These are phyloP conservation scores for Colletotrichum viniferum DNA, from an alignment of 2,329 filamentous ascomycete species.

Conservation along the genomic window DNA sequence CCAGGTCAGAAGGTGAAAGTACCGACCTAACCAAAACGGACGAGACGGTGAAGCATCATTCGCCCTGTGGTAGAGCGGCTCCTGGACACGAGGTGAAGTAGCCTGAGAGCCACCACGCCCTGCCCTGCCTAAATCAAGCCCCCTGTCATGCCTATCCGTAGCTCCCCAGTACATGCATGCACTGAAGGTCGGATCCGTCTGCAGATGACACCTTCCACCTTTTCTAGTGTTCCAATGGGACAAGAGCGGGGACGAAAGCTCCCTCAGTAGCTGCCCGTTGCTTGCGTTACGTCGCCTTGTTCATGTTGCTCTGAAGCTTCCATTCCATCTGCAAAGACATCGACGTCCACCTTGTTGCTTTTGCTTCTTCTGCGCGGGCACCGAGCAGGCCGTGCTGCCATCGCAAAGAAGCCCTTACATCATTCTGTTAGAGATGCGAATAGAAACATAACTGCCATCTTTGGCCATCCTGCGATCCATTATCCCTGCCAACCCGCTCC, in stretches of 20 bases:
- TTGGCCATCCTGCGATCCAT: conserved; percentile 7
- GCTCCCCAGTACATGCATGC: conserved; percentile 17
- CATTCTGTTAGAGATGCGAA: conserved; percentile 13
- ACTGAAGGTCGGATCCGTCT: conserved; percentile 21
- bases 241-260: conserved; percentile 15
- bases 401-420: neutral
- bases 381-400: neutral
- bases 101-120: neutral
- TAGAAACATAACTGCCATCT: conserved; percentile 18
- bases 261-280: neutral
- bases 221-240: conserved; percentile 3
- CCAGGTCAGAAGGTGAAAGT: neutral
- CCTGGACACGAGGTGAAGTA: neutral
- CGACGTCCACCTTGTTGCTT: neutral
- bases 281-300: conserved; percentile 1
- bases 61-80: neutral
- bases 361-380: neutral
- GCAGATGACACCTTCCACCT: conserved; percentile 19
- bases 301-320: neutral
- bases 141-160: neutral
- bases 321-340: neutral
- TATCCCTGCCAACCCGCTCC: conserved; percentile 14
- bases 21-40: neutral
- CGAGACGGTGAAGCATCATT: neutral
- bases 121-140: neutral